Percentiles rank a stretch among this genome's conserved stretches.
phyloP scores from a whole-genome alignment of 768 basidiomycete species.

The Ramaria sp. region DNA sequence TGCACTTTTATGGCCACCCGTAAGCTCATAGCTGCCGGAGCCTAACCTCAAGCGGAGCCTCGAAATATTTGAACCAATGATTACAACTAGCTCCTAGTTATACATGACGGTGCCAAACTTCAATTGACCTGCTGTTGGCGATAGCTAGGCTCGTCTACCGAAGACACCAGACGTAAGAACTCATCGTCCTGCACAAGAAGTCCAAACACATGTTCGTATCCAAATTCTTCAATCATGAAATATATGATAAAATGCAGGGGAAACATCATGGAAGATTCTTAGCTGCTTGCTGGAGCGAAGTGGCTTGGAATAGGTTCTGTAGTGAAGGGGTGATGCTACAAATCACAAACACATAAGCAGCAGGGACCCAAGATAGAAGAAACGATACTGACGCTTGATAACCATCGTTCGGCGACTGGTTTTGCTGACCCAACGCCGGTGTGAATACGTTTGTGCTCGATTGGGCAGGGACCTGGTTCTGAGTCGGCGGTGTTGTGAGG shows the following conservation, averaged over 20 bases:
- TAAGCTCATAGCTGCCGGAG: too few relatives aligned
- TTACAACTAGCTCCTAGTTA: too few relatives aligned
- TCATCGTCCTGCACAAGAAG: neutral
- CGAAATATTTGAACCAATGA: too few relatives aligned
- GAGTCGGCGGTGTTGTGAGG: slow-evolving; percentile 24
- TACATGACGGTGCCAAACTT: too few relatives aligned
- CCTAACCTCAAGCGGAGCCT: too few relatives aligned
- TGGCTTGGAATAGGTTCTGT: neutral
- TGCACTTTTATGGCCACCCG: too few relatives aligned
- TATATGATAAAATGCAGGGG: neutral
- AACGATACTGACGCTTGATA: slow-evolving; percentile 22
- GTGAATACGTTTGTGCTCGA: slow-evolving; percentile 20
- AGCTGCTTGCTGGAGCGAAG: neutral
- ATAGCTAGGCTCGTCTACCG: too few relatives aligned
- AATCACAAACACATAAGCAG: neutral
- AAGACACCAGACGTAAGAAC: too few relatives aligned
- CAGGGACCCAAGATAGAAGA: neutral
- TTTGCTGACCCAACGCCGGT: slow-evolving; percentile 25
- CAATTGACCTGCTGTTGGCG: too few relatives aligned
- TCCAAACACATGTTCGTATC: neutral
- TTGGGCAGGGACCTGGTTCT: slow-evolving; percentile 16
- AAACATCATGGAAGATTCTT: neutral
- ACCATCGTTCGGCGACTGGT: slow-evolving; percentile 50
- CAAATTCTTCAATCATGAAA: neutral
- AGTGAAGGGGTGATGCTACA: neutral